phyloP scores from a whole-genome alignment of 176 grass and related monocot genomes.

The Aegilops tauschii region DNA sequence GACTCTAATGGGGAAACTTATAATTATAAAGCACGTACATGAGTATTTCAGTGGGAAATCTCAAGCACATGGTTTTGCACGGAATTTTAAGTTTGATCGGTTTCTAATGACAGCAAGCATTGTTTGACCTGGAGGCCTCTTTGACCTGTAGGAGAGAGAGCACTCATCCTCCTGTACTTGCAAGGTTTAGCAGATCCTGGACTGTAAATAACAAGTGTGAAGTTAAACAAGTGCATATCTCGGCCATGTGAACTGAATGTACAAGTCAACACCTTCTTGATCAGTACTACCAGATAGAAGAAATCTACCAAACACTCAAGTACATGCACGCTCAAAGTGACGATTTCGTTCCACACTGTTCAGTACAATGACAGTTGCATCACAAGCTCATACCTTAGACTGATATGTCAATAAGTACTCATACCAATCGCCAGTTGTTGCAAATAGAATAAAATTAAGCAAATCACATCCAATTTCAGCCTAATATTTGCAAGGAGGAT shows the following conservation, averaged over 20 bases:
- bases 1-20: too few species aligned
- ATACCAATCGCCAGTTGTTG: too few species aligned
- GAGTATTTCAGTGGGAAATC: neutral
- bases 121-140: slow-evolving; percentile 5
- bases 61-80: neutral
- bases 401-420: too few species aligned
- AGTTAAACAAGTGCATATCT: slow-evolving; percentile 13
- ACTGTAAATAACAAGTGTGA: slow-evolving; percentile 2
- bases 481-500: neutral
- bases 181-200: slow-evolving; percentile 19
- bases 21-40: neutral
- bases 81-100: neutral
- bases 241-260: too few species aligned
- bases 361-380: too few species aligned
- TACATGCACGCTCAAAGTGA: slow-evolving; percentile 17
- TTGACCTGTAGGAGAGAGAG: too few species aligned
- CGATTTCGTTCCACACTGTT: neutral
- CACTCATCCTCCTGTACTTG: slow-evolving; percentile 1
- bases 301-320: slow-evolving; percentile 30
- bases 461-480: neutral
- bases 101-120: neutral
- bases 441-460: too few species aligned
- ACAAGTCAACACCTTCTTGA: too few species aligned
- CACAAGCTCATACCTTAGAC: too few species aligned
- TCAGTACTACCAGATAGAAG: neutral